A percentile compares a stretch with the other conserved stretches of the same genome.
These are phyloP conservation scores for Eucalyptus caleyi DNA, from an alignment of 345 rosid genomes.

Conservation along the genomic window DNA sequence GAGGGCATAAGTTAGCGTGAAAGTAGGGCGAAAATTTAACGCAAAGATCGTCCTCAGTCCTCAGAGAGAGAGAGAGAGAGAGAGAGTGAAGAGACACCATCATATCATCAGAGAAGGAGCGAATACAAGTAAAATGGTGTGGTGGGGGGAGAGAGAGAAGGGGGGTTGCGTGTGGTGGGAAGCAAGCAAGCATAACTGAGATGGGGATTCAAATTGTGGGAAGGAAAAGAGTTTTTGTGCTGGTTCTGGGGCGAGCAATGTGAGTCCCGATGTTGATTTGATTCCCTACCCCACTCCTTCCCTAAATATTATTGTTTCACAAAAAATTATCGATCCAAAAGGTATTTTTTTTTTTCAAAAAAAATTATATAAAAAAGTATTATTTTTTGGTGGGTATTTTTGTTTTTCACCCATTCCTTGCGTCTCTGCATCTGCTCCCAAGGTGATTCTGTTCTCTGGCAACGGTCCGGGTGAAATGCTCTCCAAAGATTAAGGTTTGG, in stretches of 20 bases:
- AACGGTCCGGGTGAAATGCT: background rate
- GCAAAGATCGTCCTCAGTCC: background rate
- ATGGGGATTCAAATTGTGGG: background rate
- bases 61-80: background rate
- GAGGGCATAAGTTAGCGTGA: background rate
- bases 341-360: rapidly evolving
- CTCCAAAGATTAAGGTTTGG: background rate
- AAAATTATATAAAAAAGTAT: no score
- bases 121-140: background rate
- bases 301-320: background rate
- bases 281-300: background rate
- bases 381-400: background rate
- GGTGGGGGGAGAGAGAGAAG: background rate
- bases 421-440: background rate
- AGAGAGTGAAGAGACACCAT: background rate
- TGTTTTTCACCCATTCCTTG: background rate
- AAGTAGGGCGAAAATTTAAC: background rate
- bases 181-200: background rate
- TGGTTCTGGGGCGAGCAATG: background rate
- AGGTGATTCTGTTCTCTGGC: background rate
- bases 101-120: background rate
- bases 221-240: background rate
- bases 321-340: background rate
- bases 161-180: background rate
- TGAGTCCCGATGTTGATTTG: background rate